Percentiles rank a stretch among this genome's conserved stretches.
phyloP scores from a whole-genome alignment of 164 flowering plant species.

The Vitis rotundifolia region DNA sequence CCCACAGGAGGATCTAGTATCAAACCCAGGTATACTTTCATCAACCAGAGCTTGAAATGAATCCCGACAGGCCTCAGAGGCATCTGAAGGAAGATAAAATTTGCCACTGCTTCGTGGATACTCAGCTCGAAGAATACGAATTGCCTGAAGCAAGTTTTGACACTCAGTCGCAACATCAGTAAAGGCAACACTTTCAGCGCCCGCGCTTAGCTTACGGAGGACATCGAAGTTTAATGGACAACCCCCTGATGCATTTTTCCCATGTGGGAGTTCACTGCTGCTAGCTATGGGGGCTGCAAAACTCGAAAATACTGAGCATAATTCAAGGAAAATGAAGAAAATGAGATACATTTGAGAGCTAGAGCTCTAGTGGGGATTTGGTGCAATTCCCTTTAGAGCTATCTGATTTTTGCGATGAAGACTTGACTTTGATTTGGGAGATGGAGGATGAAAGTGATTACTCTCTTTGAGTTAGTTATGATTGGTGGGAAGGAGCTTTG shows the following conservation, averaged over 20 bases:
- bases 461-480: too few relatives aligned
- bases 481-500: too few relatives aligned
- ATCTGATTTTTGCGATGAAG: too few relatives aligned
- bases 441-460: too few relatives aligned
- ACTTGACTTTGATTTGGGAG: too few relatives aligned
- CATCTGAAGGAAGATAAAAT: slow-evolving; percentile 46
- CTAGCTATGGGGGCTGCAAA: too few relatives aligned
- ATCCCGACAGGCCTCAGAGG: slow-evolving; percentile 58
- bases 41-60: slow-evolving; percentile 27
- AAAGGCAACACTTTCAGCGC: neutral
- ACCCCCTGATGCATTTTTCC: slow-evolving; percentile 14
- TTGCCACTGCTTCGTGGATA: slow-evolving; percentile 37
- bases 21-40: slow-evolving; percentile 26
- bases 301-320: too few relatives aligned
- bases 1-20: slow-evolving; percentile 44
- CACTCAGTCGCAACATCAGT: slow-evolving; percentile 25
- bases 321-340: too few relatives aligned
- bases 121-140: slow-evolving; percentile 50
- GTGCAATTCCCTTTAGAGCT: too few relatives aligned
- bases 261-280: neutral
- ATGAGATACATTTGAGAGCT: neutral
- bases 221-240: slow-evolving; percentile 51
- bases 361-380: neutral
- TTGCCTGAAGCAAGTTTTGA: slow-evolving; percentile 33
- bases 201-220: slow-evolving; percentile 23